Evolutionary conservation across 345 rosid genomes (phyloP).

Genomic region (Syzygium aqueum): DNA sequence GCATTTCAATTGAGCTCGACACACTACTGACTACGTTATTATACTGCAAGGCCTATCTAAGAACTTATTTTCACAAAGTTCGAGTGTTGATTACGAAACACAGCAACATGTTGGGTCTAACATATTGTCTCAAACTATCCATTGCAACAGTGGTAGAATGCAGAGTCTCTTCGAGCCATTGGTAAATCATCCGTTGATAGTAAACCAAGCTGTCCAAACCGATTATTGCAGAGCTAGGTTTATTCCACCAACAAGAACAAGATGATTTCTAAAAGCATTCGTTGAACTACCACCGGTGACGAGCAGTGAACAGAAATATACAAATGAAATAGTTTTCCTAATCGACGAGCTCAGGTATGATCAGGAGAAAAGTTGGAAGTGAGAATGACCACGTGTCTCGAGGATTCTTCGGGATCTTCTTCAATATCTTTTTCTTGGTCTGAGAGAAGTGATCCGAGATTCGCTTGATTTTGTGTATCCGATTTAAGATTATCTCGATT

Average conservation of each 20-base stretch:
- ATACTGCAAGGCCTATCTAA: background rate
- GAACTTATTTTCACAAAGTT: background rate
- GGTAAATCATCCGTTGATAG: too few relatives aligned
- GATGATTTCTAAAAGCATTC: background rate
- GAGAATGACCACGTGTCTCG: fast-evolving
- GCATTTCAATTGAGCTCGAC: background rate
- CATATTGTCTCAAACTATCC: too few relatives aligned
- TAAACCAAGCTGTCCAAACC: too few relatives aligned
- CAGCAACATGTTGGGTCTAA: too few relatives aligned
- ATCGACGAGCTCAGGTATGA: background rate
- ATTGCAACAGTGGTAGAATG: too few relatives aligned
- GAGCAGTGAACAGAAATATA: background rate
- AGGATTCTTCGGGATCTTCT: background rate
- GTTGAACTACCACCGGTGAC: background rate
- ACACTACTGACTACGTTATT: background rate
- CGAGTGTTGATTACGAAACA: background rate
- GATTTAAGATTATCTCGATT: background rate
- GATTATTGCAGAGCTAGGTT: too few relatives aligned
- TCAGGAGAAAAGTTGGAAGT: background rate
- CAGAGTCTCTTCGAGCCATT: too few relatives aligned
- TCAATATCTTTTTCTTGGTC: too few relatives aligned
- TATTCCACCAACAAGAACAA: background rate
- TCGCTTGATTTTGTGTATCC: background rate
- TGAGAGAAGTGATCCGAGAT: too few relatives aligned
- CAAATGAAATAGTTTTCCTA: background rate